These are phyloP conservation scores for Hansenula anomala DNA, from an alignment of 1,139 yeast genomes.

Conservation along the genomic window DNA sequence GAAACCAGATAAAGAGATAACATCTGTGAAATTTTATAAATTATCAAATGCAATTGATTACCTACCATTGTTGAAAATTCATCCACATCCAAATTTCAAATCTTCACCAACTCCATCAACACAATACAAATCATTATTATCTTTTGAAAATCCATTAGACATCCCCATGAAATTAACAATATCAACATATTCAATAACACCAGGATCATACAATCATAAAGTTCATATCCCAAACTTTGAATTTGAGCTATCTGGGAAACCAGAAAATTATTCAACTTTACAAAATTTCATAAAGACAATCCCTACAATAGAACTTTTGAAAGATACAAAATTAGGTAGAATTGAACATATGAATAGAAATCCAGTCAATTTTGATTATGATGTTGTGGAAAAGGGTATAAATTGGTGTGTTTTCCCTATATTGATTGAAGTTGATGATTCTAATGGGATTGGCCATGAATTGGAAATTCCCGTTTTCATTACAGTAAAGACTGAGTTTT, in stretches of 20 bases:
- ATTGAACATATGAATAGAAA: constrained; percentile 23
- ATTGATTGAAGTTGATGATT: constrained; percentile 2
- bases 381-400: constrained; percentile 13
- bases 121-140: neutral
- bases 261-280: constrained; percentile 15
- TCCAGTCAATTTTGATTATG: constrained; percentile 5
- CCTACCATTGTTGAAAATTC: constrained; percentile 21
- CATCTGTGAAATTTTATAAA: constrained; percentile 23
- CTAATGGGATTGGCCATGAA: neutral
- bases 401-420: constrained; percentile 19
- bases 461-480: constrained; percentile 14
- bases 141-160: constrained; percentile 14
- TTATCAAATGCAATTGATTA: constrained; percentile 23
- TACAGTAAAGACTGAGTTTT: constrained; percentile 9
- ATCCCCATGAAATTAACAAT: constrained; percentile 11
- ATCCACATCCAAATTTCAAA: neutral
- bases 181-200: constrained; percentile 10
- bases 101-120: neutral
- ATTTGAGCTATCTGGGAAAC: constrained; percentile 17
- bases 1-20: constrained; percentile 24
- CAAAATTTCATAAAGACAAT: constrained; percentile 19
- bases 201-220: constrained; percentile 3
- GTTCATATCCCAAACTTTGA: constrained; percentile 23
- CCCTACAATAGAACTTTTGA: constrained; percentile 22
- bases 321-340: constrained; percentile 21